phyloP scores from a whole-genome alignment of 371 early-diverging fungal genomes.

The Fennellomyces sp. region DNA sequence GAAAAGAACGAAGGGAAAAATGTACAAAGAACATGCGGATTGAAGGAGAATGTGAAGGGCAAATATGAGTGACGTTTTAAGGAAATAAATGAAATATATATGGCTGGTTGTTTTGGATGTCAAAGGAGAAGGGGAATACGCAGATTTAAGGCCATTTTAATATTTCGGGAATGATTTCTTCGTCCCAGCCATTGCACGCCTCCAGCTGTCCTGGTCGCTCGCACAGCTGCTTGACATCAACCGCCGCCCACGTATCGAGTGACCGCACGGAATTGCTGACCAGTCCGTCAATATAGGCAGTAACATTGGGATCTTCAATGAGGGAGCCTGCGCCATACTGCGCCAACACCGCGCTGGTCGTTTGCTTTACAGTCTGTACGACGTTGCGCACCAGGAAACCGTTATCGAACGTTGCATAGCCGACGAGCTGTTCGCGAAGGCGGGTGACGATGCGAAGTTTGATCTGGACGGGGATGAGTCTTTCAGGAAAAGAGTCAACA shows the following conservation, averaged over 20 bases:
- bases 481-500: background rate
- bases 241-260: constrained; percentile 34
- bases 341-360: constrained; percentile 28
- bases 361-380: constrained; percentile 28
- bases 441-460: constrained; percentile 45
- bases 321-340: constrained; percentile 41
- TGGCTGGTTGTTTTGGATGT: background rate
- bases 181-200: constrained; percentile 48
- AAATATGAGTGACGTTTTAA: no score
- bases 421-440: constrained; percentile 28
- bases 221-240: constrained; percentile 42
- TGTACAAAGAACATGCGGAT: no score
- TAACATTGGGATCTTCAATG: constrained; percentile 27
- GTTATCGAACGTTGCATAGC: constrained; percentile 33
- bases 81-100: no score
- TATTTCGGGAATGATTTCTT: constrained; percentile 42
- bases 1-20: no score
- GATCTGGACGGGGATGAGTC: constrained; percentile 17
- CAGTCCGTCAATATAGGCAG: constrained; percentile 28
- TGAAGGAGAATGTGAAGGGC: no score
- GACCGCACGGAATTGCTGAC: constrained; percentile 26
- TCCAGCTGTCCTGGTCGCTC: constrained; percentile 31
- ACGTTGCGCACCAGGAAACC: constrained; percentile 37
- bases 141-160: constrained; percentile 48
- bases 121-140: background rate